A percentile compares a stretch with the other conserved stretches of the same genome.
These are phyloP conservation scores for Linum trigynum DNA, from an alignment of 345 rosid genomes.

Conservation along the genomic window DNA sequence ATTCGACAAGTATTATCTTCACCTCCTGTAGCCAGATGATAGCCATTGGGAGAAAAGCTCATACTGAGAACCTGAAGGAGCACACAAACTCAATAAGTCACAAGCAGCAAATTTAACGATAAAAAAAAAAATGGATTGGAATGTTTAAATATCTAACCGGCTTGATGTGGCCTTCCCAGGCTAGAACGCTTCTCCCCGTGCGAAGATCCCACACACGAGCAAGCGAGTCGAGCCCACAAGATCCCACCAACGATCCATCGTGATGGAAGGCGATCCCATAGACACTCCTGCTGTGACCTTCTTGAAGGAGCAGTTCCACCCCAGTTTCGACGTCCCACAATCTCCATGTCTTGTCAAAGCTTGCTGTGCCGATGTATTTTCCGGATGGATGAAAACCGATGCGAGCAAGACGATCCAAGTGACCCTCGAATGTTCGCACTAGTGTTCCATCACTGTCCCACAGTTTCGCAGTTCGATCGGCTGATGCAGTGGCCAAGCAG, in stretches of 20 bases:
- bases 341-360: conserved; percentile 98
- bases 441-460: conserved; percentile 83
- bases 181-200: conserved; percentile 73
- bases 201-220: conserved; percentile 99
- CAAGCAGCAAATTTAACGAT: neutral
- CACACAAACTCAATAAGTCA: conserved; percentile 5
- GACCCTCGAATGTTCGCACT: conserved; percentile 70
- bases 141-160: conserved; percentile 38
- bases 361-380: conserved; percentile 77
- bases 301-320: conserved; percentile 83
- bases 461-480: conserved; percentile 87
- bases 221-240: conserved; percentile 81
- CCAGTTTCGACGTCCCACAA: conserved; percentile 84
- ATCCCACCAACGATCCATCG: conserved; percentile 91
- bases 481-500: conserved; percentile 85
- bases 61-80: conserved; percentile 63
- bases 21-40: conserved; percentile 91
- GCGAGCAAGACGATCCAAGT: conserved; percentile 87
- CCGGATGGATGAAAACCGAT: conserved; percentile 95
- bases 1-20: conserved; percentile 92
- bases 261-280: conserved; percentile 85
- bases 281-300: conserved; percentile 89
- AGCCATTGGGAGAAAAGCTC: conserved; percentile 91
- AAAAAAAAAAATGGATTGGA: neutral
- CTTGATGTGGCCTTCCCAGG: conserved; percentile 91